Percentiles rank a stretch among this genome's conserved stretches.
Conservation (phyloP, 192 early-diverging fungal genomes). For the Podila minutissima region DNA sequence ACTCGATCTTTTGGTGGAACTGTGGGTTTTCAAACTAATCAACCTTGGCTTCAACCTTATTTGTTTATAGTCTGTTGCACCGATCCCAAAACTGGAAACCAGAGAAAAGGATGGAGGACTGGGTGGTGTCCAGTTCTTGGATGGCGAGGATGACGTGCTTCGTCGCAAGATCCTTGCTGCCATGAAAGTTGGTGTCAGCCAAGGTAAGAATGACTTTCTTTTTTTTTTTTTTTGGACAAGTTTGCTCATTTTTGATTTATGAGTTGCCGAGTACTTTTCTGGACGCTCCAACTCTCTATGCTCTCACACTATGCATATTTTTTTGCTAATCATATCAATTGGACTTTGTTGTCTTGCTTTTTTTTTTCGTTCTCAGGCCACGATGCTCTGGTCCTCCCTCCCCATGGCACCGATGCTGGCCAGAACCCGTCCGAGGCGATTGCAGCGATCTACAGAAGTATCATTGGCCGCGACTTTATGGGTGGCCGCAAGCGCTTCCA, state of each 20-base stretch:
- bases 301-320: not conserved
- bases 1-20: no score
- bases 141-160: constrained; percentile 42
- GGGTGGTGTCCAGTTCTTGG: constrained; percentile 45
- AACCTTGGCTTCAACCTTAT: not conserved
- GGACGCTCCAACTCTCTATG: not conserved
- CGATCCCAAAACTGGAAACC: constrained; percentile 40
- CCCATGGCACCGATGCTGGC: constrained; percentile 39
- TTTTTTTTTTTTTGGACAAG: not conserved
- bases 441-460: constrained; percentile 42
- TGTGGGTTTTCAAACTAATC: not conserved
- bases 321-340: not conserved
- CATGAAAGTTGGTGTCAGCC: constrained; percentile 46
- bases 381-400: constrained; percentile 48
- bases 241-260: not conserved
- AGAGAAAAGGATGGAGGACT: constrained; percentile 44
- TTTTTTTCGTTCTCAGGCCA: constrained; percentile 10
- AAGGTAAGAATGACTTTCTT: constrained; percentile 15
- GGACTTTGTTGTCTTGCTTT: no score
- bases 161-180: constrained; percentile 38
- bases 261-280: not conserved
- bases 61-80: constrained; percentile 24
- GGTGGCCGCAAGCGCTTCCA: constrained; percentile 50
- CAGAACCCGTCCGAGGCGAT: constrained; percentile 47
- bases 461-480: constrained; percentile 49